Conservation (phyloP, 1,139 yeast species). For the Lodderomyces orthopsilosis region DNA sequence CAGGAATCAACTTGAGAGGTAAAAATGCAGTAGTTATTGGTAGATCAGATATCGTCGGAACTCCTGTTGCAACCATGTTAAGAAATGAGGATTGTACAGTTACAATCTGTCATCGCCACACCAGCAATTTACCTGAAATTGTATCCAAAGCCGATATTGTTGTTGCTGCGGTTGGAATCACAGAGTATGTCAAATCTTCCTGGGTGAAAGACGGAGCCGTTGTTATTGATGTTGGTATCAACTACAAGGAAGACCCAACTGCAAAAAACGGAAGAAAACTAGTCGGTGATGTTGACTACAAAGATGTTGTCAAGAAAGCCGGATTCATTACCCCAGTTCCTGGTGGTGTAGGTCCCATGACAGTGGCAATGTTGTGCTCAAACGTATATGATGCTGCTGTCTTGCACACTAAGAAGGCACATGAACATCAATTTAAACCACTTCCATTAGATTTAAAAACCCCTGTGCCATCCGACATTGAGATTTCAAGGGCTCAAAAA, state of each 20-base stretch:
- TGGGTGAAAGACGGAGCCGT: conserved; percentile 70
- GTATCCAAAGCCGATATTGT: conserved; percentile 68
- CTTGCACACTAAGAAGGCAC: conserved; percentile 48
- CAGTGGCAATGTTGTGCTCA: conserved; percentile 76
- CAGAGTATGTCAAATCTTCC: conserved; percentile 68
- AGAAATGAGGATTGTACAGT: conserved; percentile 75
- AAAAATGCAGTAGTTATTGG: conserved; percentile 77
- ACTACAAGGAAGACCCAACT: conserved; percentile 61
- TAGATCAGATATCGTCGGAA: conserved; percentile 80
- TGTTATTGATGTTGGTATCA: conserved; percentile 78
- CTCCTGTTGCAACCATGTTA: conserved; percentile 72
- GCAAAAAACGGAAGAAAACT: conserved; percentile 64
- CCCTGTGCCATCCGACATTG: conserved; percentile 79
- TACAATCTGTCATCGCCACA: conserved; percentile 65
- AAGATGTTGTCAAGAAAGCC: conserved; percentile 53
- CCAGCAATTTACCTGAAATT: conserved; percentile 49
- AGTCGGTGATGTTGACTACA: conserved; percentile 78
- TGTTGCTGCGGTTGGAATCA: conserved; percentile 74
- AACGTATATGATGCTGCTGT: conserved; percentile 69
- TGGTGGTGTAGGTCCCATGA: conserved; percentile 91
- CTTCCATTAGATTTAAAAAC: conserved; percentile 46
- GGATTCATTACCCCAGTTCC: conserved; percentile 77
- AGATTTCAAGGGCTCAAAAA: conserved; percentile 66
- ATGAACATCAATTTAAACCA: conserved; percentile 45
- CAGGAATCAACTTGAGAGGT: conserved; percentile 58